phyloP scores from a whole-genome alignment of 2,329 filamentous ascomycete species.

The Amauroascus niger region DNA sequence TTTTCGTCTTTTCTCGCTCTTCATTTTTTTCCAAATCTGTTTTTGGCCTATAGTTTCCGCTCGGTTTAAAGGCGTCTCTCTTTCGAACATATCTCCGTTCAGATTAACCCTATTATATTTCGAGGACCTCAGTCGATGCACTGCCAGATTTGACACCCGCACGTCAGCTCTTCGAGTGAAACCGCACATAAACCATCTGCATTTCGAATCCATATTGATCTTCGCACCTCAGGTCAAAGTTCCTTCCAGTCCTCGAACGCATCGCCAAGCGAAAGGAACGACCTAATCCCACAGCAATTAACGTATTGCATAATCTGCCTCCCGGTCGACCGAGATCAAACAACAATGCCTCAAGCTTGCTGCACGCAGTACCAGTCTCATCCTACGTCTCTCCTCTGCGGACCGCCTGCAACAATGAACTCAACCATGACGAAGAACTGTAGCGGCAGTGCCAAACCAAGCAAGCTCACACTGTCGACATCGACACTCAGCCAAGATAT shows the following conservation, averaged over 20 bases:
- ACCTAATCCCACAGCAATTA: neutral
- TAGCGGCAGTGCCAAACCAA: neutral
- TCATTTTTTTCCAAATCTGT: neutral
- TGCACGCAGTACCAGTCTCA: conserved; percentile 6
- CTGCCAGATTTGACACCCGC: neutral
- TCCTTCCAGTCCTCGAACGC: neutral
- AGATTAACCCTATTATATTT: neutral
- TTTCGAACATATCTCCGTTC: neutral
- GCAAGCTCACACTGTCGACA: conserved; percentile 9
- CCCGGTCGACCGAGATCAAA: neutral
- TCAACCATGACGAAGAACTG: neutral
- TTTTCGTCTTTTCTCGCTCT: neutral
- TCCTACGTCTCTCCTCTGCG: neutral
- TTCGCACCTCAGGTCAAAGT: neutral
- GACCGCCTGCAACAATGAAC: neutral
- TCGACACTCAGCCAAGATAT: conserved; percentile 32
- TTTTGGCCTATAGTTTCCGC: neutral
- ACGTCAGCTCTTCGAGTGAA: neutral
- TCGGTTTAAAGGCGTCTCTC: neutral
- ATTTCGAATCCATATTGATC: neutral
- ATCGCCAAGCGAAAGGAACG: neutral
- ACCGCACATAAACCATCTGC: neutral
- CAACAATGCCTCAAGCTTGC: conserved; percentile 10
- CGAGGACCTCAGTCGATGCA: neutral
- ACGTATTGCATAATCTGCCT: neutral